Conservation (phyloP, 257 asterid species). For the Ilex asprella region DNA sequence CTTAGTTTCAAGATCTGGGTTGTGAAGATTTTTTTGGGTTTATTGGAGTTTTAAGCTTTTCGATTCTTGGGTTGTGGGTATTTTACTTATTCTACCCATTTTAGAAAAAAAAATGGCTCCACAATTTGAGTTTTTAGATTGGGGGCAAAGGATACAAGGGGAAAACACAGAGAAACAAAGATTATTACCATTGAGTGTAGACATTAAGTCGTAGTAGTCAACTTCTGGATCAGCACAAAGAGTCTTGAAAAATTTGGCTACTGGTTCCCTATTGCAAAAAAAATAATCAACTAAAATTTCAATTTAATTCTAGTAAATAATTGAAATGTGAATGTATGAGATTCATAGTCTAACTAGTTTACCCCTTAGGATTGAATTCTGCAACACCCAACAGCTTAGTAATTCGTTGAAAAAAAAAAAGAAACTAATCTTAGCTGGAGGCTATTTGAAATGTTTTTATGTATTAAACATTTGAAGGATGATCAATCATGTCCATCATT, state of each 20-base stretch:
- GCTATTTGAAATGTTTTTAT: background rate
- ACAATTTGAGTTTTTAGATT: conserved; percentile 40
- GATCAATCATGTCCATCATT: background rate
- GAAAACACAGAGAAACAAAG: background rate
- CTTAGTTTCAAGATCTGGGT: conserved; percentile 27
- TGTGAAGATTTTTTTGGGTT: conserved; percentile 11
- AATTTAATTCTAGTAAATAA: background rate
- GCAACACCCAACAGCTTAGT: conserved; percentile 58
- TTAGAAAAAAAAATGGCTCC: conserved; percentile 49
- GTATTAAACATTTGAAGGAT: background rate
- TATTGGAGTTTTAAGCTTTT: conserved; percentile 5
- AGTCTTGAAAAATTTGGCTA: conserved; percentile 28
- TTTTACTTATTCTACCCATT: background rate
- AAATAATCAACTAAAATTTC: background rate
- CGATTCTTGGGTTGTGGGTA: conserved; percentile 9
- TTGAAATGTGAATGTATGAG: background rate
- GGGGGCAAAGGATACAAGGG: conserved; percentile 39
- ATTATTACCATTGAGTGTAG: conserved; percentile 55
- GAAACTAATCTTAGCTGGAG: background rate
- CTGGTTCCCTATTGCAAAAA: conserved; percentile 29
- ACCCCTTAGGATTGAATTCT: conserved; percentile 78
- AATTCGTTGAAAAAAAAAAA: conserved; percentile 34
- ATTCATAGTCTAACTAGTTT: background rate
- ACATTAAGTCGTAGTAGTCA: conserved; percentile 55
- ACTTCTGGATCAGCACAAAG: conserved; percentile 41